These are phyloP conservation scores for Paramecium bursaria DNA, from an alignment of 73 alveolate species.

Conservation along the genomic window DNA sequence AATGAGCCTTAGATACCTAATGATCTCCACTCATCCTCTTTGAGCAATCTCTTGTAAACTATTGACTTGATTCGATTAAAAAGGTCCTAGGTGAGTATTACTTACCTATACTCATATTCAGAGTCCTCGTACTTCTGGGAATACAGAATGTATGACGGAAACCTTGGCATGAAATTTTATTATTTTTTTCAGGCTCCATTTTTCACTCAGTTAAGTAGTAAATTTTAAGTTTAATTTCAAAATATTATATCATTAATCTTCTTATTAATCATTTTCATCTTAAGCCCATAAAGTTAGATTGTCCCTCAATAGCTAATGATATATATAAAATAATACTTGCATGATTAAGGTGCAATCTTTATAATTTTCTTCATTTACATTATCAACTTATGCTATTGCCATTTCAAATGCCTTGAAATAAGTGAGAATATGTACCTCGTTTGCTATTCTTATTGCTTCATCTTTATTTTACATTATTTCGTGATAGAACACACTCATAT, in stretches of 20 bases:
- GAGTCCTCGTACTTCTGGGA: slow-evolving; percentile 88
- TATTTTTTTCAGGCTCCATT: too few relatives aligned
- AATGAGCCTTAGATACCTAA: slow-evolving; percentile 93
- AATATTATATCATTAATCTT: slow-evolving; percentile 45
- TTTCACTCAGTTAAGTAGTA: too few relatives aligned
- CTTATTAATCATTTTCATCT: slow-evolving; percentile 76
- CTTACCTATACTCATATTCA: slow-evolving; percentile 84
- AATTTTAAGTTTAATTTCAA: too few relatives aligned
- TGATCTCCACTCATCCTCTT: slow-evolving; percentile 96
- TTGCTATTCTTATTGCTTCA: slow-evolving; percentile 87
- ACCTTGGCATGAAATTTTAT: slow-evolving; percentile 94
- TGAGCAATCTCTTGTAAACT: slow-evolving; percentile 77
- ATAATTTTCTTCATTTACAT: slow-evolving; percentile 90
- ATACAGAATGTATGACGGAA: slow-evolving; percentile 86
- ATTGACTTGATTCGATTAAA: slow-evolving; percentile 81
- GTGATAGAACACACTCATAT: slow-evolving; percentile 91
- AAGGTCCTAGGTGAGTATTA: slow-evolving; percentile 82
- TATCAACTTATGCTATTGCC: slow-evolving; percentile 83
- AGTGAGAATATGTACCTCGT: too few relatives aligned
- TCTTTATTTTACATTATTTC: slow-evolving; percentile 84
- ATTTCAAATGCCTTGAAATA: slow-evolving; percentile 89
- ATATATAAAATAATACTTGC: too few relatives aligned
- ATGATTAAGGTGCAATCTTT: slow-evolving; percentile 87
- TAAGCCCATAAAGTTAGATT: slow-evolving; percentile 92
- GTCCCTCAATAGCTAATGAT: slow-evolving; percentile 89